Conservation (phyloP, 2,329 filamentous ascomycete genomes). For the Ophioceras dolichostomum region DNA sequence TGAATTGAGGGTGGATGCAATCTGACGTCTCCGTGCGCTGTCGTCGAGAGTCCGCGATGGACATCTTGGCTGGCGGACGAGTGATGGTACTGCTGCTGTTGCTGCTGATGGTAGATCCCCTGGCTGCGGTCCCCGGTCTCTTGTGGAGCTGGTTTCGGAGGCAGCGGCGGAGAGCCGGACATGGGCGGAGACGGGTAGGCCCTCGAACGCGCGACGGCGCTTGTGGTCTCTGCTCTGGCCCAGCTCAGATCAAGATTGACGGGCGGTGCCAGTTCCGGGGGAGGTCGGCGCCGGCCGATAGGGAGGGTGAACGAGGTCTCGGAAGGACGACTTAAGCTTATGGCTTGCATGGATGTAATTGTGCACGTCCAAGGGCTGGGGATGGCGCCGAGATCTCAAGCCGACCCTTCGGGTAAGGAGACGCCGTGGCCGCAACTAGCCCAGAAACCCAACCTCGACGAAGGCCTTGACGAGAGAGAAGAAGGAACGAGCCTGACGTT, state of each 20-base stretch:
- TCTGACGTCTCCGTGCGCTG: constrained; percentile 21
- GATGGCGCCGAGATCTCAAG: not conserved
- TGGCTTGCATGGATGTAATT: constrained; percentile 40
- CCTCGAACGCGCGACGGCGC: constrained; percentile 36
- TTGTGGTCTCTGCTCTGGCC: constrained; percentile 41
- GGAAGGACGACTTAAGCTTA: constrained; percentile 29
- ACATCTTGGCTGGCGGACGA: constrained; percentile 33
- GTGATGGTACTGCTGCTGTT: no score
- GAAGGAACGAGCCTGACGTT: not conserved
- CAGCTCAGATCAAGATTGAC: constrained; percentile 43
- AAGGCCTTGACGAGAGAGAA: not conserved
- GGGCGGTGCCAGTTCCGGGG: constrained; percentile 36
- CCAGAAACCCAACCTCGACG: no score
- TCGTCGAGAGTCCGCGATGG: constrained; percentile 28
- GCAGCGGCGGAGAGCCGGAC: constrained; percentile 54
- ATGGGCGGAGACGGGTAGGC: constrained; percentile 64
- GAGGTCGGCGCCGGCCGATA: constrained; percentile 47
- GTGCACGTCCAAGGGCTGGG: not conserved
- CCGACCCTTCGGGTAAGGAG: no score
- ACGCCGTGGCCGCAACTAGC: no score
- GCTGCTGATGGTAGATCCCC: constrained; percentile 27
- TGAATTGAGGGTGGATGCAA: constrained; percentile 7
- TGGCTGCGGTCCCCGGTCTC: constrained; percentile 44
- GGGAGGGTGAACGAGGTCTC: constrained; percentile 30
- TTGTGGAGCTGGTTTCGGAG: constrained; percentile 44